Percentiles rank a stretch among this genome's conserved stretches.
Evolutionary conservation across 148 eudicot genomes (phyloP).

Genomic region (Diospyros lotus): DNA sequence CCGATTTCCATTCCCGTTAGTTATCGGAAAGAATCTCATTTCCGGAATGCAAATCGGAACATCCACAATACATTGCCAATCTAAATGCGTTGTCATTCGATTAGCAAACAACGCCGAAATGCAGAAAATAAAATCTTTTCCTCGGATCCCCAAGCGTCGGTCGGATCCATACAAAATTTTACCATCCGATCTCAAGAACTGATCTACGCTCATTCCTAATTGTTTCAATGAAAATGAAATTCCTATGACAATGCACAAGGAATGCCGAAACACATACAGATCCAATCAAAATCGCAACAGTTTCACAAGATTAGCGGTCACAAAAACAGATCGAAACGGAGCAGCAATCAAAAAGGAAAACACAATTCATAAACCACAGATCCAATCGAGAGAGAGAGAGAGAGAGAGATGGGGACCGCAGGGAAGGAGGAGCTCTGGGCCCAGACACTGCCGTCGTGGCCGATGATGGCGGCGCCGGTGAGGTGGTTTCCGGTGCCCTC

Average conservation of each 20-base stretch:
- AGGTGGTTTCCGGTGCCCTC: slow-evolving; percentile 29
- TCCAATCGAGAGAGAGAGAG: neutral
- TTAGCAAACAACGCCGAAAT: no score
- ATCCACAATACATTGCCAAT: no score
- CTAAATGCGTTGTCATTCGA: no score
- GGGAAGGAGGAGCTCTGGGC: slow-evolving; percentile 42
- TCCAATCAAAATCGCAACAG: neutral
- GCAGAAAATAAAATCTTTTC: neutral
- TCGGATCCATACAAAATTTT: neutral
- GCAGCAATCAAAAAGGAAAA: no score
- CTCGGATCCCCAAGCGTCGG: neutral
- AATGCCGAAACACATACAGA: neutral
- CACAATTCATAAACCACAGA: no score
- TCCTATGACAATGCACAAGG: neutral
- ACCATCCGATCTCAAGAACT: no score
- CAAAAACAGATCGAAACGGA: neutral
- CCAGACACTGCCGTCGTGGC: slow-evolving; percentile 43
- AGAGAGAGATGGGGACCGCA: slow-evolving; percentile 9
- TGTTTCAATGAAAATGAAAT: neutral
- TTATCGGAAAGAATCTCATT: no score
- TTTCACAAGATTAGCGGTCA: neutral
- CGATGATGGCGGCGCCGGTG: slow-evolving; percentile 36
- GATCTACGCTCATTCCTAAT: neutral
- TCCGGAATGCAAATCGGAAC: no score
- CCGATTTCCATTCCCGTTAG: neutral